A percentile compares a stretch with the other conserved stretches of the same genome.
Conservation (phyloP, 306 rosid genomes). For the Glycyrrhiza uralensis region DNA sequence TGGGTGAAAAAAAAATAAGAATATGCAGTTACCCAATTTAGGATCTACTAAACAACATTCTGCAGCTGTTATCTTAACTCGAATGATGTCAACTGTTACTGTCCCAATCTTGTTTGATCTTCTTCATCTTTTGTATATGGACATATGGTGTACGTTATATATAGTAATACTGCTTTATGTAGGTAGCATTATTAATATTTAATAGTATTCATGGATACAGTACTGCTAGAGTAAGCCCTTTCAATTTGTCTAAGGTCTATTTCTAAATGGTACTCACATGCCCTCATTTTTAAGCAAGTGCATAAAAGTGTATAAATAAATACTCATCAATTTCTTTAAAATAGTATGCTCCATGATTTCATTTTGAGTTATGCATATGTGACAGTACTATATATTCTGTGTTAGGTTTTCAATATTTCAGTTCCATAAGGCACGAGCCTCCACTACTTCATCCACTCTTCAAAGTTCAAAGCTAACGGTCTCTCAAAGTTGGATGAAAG, state of each 20-base stretch:
- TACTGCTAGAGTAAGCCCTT: background rate
- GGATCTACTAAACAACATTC: background rate
- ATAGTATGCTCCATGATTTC: background rate
- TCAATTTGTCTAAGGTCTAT: no score
- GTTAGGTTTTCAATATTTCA: conserved; percentile 41
- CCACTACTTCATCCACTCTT: conserved; percentile 58
- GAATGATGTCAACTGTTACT: background rate
- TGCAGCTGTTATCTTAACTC: background rate
- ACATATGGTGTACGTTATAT: background rate
- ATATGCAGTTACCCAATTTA: background rate
- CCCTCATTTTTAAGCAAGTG: background rate
- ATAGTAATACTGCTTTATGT: background rate
- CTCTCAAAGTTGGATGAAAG: conserved; percentile 41
- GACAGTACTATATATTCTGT: conserved; percentile 21
- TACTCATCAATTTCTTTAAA: conserved; percentile 12
- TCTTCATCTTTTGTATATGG: background rate
- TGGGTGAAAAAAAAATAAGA: background rate
- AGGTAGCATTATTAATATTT: background rate
- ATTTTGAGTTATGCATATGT: conserved; percentile 18
- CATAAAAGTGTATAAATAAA: conserved; percentile 13
- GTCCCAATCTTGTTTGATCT: background rate
- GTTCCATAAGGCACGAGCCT: conserved; percentile 26
- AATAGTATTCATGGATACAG: background rate
- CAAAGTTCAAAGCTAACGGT: conserved; percentile 72
- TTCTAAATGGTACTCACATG: no score